Evolutionary conservation across 2,329 filamentous ascomycete species (phyloP), one percentile per base, ranked within the genome.

Genomic region (Penicillium palitans): DNA sequence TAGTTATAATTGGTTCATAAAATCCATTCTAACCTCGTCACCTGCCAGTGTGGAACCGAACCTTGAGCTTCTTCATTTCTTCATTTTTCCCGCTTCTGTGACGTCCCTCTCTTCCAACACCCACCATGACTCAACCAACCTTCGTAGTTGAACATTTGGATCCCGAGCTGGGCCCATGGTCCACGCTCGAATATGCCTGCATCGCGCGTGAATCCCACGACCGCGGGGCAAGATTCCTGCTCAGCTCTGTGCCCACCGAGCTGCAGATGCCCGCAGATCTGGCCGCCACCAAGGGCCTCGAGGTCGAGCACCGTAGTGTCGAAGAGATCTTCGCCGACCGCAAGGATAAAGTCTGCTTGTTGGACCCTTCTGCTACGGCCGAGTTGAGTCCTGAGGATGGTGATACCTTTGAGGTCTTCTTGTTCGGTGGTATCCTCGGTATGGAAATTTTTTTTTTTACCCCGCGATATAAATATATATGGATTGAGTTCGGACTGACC

Each of bases 131-230:
- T 17, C 48, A 39, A 44, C 54, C 54, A 37, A 93, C 87, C 44
- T 97, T 95, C 78, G 90, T 98, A 70, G 93, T 98, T 68, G 93
- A 98, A 81, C 93, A 99, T 77, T 87, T 99, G 64, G 95, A 99
- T 79, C 88, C 90, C 41, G 95, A 99, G 77, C 84, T 99, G 31
- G 95, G 96, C 35, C 85, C 87, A 41, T 99, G 95, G 95, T 98
- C 95, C 25, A 87, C 91, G 63, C 85, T 98, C 53, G 95, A 99
- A 79, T 99, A 99, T 79, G 80, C 86, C 55, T 85, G 89, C 70
- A 97, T 99, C 73, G 91, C 91, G 52, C 81, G 84, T 60, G 95
- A 99, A 80, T 91, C 90, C 52, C 80, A 86, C 62, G 82, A 83
- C 25, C 78, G 85, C 4, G 84, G 84, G 35, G 85, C 87, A 55